phyloP scores from a whole-genome alignment of 176 grass and related monocot species.

The Aegilops speltoides region DNA sequence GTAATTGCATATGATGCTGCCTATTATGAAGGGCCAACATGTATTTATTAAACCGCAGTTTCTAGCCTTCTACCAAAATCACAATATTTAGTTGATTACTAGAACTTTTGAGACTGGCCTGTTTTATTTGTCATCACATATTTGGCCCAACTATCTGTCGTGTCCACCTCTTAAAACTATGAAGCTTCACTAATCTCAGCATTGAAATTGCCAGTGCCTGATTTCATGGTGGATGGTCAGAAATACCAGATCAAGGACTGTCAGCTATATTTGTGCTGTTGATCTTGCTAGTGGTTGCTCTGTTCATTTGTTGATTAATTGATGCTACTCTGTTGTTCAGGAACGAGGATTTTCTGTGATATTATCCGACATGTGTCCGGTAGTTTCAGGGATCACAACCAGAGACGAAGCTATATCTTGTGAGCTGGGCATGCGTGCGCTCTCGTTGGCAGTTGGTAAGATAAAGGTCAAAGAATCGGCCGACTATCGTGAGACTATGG shows the following conservation, averaged over 20 bases:
- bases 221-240: not conserved
- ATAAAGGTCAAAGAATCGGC: conserved; percentile 36
- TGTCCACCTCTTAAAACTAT: not conserved
- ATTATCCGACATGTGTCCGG: conserved; percentile 90
- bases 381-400: conserved; percentile 82
- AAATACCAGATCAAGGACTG: not conserved
- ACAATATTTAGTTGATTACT: not conserved
- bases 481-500: conserved; percentile 28
- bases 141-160: not conserved
- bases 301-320: not conserved
- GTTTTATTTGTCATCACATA: not conserved
- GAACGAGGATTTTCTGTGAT: conserved; percentile 80
- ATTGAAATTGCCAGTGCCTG: not conserved
- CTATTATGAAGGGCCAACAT: not conserved
- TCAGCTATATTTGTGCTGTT: not conserved
- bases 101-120: conserved; percentile 10
- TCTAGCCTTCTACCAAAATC: not conserved
- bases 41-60: not conserved
- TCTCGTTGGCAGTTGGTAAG: conserved; percentile 80
- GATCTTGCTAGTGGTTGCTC: not conserved
- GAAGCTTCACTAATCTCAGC: not conserved
- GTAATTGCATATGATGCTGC: not conserved
- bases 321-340: conserved; percentile 30
- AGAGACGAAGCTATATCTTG: conserved; percentile 90
- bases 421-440: conserved; percentile 59